Evolutionary conservation across 805 yeast species (phyloP).

Genomic region (Torulaspora delbrueckii): DNA sequence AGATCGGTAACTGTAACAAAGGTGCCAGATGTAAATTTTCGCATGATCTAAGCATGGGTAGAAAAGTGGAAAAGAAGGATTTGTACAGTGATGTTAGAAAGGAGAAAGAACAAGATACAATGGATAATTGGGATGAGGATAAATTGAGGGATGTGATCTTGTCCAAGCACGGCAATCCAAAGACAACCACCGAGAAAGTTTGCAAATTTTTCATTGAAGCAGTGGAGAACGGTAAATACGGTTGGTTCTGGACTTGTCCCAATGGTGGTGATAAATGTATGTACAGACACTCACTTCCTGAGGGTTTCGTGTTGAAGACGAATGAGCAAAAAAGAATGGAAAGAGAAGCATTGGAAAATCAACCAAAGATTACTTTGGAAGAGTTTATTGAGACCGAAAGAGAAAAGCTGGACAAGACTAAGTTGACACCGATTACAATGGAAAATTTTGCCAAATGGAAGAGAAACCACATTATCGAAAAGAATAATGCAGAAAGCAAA

Average conservation of each 20-base stretch:
- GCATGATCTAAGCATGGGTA: conserved; percentile 79
- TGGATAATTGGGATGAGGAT: conserved; percentile 97
- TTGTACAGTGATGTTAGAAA: conserved; percentile 82
- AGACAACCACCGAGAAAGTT: conserved; percentile 89
- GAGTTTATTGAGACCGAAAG: conserved; percentile 95
- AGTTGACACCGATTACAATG: conserved; percentile 80
- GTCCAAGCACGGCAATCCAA: conserved; percentile 92
- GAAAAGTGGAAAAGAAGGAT: conserved; percentile 87
- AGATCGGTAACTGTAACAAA: conserved; percentile 76
- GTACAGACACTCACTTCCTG: conserved; percentile 92
- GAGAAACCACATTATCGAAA: conserved; percentile 55
- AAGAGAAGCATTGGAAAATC: conserved; percentile 72
- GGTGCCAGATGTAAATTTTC: conserved; percentile 85
- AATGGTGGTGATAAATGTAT: conserved; percentile 89
- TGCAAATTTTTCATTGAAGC: conserved; percentile 95
- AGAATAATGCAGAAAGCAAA: conserved; percentile 40
- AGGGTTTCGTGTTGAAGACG: conserved; percentile 94
- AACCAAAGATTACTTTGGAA: conserved; percentile 89
- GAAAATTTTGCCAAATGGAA: conserved; percentile 85
- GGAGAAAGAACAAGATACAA: conserved; percentile 70
- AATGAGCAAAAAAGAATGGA: conserved; percentile 92
- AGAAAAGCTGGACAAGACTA: conserved; percentile 64
- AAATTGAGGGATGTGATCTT: conserved; percentile 79
- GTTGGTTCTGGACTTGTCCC: conserved; percentile 99
- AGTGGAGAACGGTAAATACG: conserved; percentile 94